Evolutionary conservation across 768 basidiomycete genomes (phyloP), one percentile per base, ranked within the genome.

Genomic region (Trametes villosa): DNA sequence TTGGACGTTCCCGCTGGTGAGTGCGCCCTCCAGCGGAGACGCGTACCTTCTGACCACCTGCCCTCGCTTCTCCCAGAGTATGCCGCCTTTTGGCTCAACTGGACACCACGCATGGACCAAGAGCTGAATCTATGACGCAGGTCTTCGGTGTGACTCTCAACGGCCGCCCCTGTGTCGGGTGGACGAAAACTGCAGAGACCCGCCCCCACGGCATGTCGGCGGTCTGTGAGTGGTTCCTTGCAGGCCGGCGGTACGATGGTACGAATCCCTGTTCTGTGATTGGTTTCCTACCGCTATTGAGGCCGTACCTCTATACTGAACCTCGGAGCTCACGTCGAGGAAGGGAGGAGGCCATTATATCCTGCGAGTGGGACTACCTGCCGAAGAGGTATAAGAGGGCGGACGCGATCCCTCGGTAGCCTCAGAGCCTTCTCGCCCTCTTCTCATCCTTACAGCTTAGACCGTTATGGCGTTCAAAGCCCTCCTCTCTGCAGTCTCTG

Each of bases 401-500:
- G 5, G 33, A 17, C 7, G 8, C 12, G 1, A 18, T 17, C 13
- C 1, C 6, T 3, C 17, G 20, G 7, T 4, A 26, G 3, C 44
- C n/a, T 20, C 53, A 46, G 44, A 26, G 44, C 44, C 24, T 24
- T 22, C 44, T 46, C 45, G 34, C 53, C 44, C 24, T 24, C 20
- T 33, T 46, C 45, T 46, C 53, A 36, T 33, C 44, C 20, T 24
- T 24, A 26, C 44, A 36, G 24, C 22, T 4, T 20, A 24, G 13
- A 24, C 44, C 31, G 26, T 13, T 7, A 73, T 72, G 71, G 53
- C 60, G 20, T 64, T 68, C 64, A 66, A 64, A 42, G 49, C 45
- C 24, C 55, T 71, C 33, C 49, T 60, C 42, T 57, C 60, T 33
- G 51, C 60, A 29, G 30, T 65, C 47, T 48, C 60, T 9, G 40